A percentile compares a stretch with the other conserved stretches of the same genome.
Evolutionary conservation across 208 protist genomes (phyloP).

Genomic region (Acanthamoeba castellanii): DNA sequence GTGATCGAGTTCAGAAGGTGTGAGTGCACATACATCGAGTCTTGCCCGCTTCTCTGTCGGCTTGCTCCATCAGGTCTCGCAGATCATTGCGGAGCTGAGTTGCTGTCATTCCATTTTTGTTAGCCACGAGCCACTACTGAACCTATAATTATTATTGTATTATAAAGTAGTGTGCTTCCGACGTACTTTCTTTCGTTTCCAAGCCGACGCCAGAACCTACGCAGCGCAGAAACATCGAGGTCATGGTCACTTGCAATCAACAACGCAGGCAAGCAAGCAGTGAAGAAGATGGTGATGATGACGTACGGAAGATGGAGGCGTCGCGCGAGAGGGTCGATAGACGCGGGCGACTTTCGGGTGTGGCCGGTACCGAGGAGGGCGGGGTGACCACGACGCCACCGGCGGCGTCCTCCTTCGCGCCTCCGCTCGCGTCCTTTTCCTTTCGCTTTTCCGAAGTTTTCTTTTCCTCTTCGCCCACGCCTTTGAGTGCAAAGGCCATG

Average conservation of each 20-base stretch:
- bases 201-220: slow-evolving; percentile 37
- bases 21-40: not conserved
- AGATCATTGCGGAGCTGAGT: slow-evolving; percentile 54
- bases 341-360: not conserved
- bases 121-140: not conserved
- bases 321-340: not conserved
- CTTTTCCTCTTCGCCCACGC: slow-evolving; percentile 51
- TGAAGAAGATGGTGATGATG: too few species aligned
- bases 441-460: not conserved
- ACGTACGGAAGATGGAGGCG: slow-evolving; percentile 55
- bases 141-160: too few species aligned
- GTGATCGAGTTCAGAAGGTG: not conserved
- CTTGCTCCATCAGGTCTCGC: slow-evolving; percentile 45
- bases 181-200: slow-evolving; percentile 57
- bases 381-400: not conserved
- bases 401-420: too few species aligned
- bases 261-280: not conserved
- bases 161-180: not conserved
- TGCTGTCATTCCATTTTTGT: not conserved
- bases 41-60: slow-evolving; percentile 27
- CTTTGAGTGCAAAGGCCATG: slow-evolving; percentile 37
- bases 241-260: not conserved
- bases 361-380: not conserved
- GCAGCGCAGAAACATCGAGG: not conserved
- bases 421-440: not conserved